Base-by-base conservation (phyloP, 192 early-diverging fungal species). In the Coemansia sp. region DNA sequence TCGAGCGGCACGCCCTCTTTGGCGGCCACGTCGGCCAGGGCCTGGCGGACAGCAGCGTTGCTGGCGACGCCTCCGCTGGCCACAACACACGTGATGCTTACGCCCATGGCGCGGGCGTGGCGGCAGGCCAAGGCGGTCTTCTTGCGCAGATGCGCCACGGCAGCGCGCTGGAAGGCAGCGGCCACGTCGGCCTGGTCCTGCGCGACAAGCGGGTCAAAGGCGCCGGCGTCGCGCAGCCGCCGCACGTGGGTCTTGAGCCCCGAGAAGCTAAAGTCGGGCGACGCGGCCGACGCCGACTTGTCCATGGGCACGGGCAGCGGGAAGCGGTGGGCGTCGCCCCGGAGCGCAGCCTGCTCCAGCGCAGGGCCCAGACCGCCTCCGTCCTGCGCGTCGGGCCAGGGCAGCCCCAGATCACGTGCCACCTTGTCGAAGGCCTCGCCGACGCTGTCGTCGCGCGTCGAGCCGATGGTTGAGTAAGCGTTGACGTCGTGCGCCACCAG, bases 351-450 rank as follows among this genome's bases (percentile, higher is more conserved):
- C 46, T 67, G 71, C 82, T 93, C 91, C 8, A 94, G 81, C 36
- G 91, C 91, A 0, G 89, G 88, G 12, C 92, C 93, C 12, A 90
- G 84, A 0, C 91, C 89, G 52, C 84, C 84, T 36, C 91, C 93
- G 42, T 86, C 84, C 41, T 89, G 86, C 13, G 89, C 86, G 22
- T 79, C 65, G 13, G 85, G 46, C 93, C 93, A 94, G 24, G 86
- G 85, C 11, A 94, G 66, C 16, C 72, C 67, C 27, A 94, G 82
- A n/a, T 88, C 79, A 5, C 93, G 85, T 3, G 92, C 88, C 6
- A 87, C 88, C 75, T 92, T 94, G 74, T 94, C 93, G 71, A 92
- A 91, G 18, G 93, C 91, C 66, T 93, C 91, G 33, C 93, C 91
- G 13, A 91, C 84, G 29, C 91, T 91, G 76, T 92, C 90, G 80